Evolutionary conservation across 768 basidiomycete genomes (phyloP), one percentile per base, ranked within the genome.

Genomic region (Tulasnella sp.): DNA sequence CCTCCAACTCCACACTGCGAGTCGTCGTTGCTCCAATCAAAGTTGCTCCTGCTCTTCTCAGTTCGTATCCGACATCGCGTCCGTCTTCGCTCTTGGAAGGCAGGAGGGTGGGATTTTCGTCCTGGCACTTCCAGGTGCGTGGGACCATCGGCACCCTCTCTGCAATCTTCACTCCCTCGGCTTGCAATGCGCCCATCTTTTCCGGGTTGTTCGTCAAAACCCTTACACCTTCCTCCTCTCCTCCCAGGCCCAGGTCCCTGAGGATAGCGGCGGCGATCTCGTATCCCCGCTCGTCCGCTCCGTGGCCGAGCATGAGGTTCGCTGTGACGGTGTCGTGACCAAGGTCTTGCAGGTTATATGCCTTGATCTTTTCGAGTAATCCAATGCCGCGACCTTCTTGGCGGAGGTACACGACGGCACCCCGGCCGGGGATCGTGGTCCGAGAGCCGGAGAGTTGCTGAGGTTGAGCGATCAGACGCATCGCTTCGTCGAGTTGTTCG

Each of bases 241-340:
- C 74, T 77, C 83, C 92, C 18, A 99, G 85, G 9, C 92, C 92
- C 1, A 99, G 86, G 84, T 99, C 98, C 5, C 90, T 89, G 80
- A 99, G 84, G 80, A 99, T 99, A 39, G 93, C 95, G 10, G 87
- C 92, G 0, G 98, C 98, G 78, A 99, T 87, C 80, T 93, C 95
- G 84, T 99, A 99, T 32, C 91, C 91, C 44, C 98, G 89, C 84
- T 97, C 93, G 83, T 99, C 98, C 6, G 98, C 96, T 79, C 90
- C 88, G 84, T 98, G 94, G 1, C 98, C 98, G 40, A 99, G 90
- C 88, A 98, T 89, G 51, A 99, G 86, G 84, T 99, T 99, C 37
- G 98, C 98, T 5, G 93, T 91, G 81, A 99, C 98, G n/a, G 98
- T 99, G 85, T 99, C 98, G 83, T 98, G 94, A 0, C 98, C 98